Base-by-base conservation (phyloP, 306 rosid species). In the Prunus davidiana region DNA sequence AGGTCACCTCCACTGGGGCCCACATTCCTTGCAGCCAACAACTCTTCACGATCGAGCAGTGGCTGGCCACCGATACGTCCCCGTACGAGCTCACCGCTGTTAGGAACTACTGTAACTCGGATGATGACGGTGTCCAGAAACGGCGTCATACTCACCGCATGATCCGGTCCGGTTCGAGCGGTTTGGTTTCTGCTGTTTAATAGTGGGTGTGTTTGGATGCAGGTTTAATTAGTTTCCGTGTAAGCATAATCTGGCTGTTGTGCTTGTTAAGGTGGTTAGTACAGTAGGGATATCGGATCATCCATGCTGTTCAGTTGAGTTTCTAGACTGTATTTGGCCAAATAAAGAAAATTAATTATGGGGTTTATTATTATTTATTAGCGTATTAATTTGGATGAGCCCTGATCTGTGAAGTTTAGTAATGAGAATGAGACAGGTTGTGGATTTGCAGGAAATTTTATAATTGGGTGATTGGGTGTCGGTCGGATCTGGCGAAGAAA, bases 1-100 rank as follows among this genome's bases (percentile, higher is more conserved):
- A 94, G 87, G 89, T 94, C 5, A 85, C 92, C 9, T 32, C 84
- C 27, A 90, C 96, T 0, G 96, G 95, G 41, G 82, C 84, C 72
- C 97, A 92, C 85, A 3, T 1, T 0, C 0, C 74, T 1, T 94
- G 98, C 78, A 3, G 57, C 0, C 92, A 94, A 80, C 50, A 75
- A 52, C 73, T 22, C 68, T 91, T 87, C 76, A 68, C 76, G 14
- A 72, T 94, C 14, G 98, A 94, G 74, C 96, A 94, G 83, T 94
- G 98, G 98, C 88, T 94, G 4, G 93, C 97, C 7, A 69, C 24
- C 2, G 98, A 94, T 25, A 60, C 93, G 47, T 66, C 84, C 64
- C 98, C 98, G 1, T 87, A 91, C 27, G 76, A 84, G 75, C 89
- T 94, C 7, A 83, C 88, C 64, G 87, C 91, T 16, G 73, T 74